These are phyloP conservation scores for Psilocybe cubensis DNA, from an alignment of 768 basidiomycete genomes.

Conservation along the genomic window DNA sequence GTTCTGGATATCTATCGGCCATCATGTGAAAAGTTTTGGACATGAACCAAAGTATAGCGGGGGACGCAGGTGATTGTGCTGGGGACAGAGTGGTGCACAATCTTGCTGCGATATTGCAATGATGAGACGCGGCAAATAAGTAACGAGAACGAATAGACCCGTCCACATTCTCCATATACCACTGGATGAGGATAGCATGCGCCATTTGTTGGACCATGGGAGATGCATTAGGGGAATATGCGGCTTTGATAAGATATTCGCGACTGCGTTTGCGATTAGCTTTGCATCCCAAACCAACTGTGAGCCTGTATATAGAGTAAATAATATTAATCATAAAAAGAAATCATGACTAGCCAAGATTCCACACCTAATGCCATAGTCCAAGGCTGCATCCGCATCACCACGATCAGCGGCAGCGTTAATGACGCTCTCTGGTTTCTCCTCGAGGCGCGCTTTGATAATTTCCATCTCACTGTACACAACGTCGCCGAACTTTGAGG, in stretches of 20 bases:
- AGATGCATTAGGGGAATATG: slow-evolving; percentile 4
- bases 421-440: slow-evolving; percentile 7
- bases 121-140: slow-evolving; percentile 16
- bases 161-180: slow-evolving; percentile 6
- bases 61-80: slow-evolving; percentile 3
- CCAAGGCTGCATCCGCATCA: slow-evolving; percentile 15
- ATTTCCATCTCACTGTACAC: not conserved
- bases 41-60: slow-evolving; percentile 25
- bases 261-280: slow-evolving; percentile 14
- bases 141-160: slow-evolving; percentile 8
- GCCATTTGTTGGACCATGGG: slow-evolving; percentile 11
- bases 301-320: slow-evolving; percentile 6
- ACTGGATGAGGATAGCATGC: slow-evolving; percentile 18
- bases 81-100: slow-evolving; percentile 1
- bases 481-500: not conserved
- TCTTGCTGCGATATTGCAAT: slow-evolving; percentile 14
- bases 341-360: not conserved
- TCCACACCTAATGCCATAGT: slow-evolving; percentile 15
- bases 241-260: slow-evolving; percentile 19
- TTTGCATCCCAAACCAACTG: slow-evolving; percentile 14
- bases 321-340: not conserved
- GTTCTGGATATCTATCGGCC: slow-evolving; percentile 9
- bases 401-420: slow-evolving; percentile 17
- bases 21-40: slow-evolving; percentile 15
- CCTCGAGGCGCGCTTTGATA: slow-evolving; percentile 1